phyloP scores from a whole-genome alignment of 1,139 yeast genomes.

The Lodderomyces oxycetoniae region DNA sequence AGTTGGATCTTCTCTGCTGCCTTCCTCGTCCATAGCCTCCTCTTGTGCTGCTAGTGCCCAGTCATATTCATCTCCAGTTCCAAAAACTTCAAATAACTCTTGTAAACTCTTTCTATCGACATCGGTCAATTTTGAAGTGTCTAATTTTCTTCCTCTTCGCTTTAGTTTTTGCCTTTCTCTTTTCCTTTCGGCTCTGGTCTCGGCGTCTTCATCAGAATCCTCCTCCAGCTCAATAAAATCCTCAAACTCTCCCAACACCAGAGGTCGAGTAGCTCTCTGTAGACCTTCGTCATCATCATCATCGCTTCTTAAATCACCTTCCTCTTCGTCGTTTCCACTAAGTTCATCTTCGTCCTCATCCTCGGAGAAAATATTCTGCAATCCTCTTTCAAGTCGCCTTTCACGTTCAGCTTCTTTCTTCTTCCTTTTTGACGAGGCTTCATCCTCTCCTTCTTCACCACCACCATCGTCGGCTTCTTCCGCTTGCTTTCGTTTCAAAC shows the following conservation, averaged over 20 bases:
- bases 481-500: slow-evolving; percentile 62
- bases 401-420: slow-evolving; percentile 7
- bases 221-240: slow-evolving; percentile 98
- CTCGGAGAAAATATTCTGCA: slow-evolving; percentile 81
- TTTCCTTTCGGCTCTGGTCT: slow-evolving; percentile 24
- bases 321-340: slow-evolving; percentile 11
- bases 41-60: slow-evolving; percentile 96
- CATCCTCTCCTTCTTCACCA: slow-evolving; percentile 3
- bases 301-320: background rate
- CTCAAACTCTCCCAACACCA: slow-evolving; percentile 76
- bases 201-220: slow-evolving; percentile 83
- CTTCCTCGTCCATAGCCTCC: slow-evolving; percentile 56
- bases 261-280: slow-evolving; percentile 30
- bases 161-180: slow-evolving; percentile 39
- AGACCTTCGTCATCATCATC: slow-evolving; percentile 13
- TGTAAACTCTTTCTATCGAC: slow-evolving; percentile 91
- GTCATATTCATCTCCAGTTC: slow-evolving; percentile 95
- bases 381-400: slow-evolving; percentile 27
- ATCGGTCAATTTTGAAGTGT: slow-evolving; percentile 62
- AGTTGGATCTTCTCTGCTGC: slow-evolving; percentile 51
- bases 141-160: slow-evolving; percentile 38
- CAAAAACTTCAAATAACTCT: slow-evolving; percentile 91
- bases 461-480: slow-evolving; percentile 5
- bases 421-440: slow-evolving; percentile 12
- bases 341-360: slow-evolving; percentile 53